phyloP scores from a whole-genome alignment of 345 rosid species.

The Stellera chamaejasme region DNA sequence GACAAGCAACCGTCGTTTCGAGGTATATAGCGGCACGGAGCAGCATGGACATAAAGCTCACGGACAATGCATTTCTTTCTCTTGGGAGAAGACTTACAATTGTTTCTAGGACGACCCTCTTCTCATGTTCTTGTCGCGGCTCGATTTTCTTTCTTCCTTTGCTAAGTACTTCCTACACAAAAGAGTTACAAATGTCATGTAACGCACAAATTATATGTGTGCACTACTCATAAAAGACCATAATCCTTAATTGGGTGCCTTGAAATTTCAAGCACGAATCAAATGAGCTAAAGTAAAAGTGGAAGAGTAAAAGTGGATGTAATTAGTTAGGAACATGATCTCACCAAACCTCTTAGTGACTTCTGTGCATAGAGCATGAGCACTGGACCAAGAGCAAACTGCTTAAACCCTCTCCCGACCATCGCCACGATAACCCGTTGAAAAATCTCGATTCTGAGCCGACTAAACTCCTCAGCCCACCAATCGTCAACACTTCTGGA shows the following conservation, averaged over 20 bases:
- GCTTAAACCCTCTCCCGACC: constrained; percentile 83
- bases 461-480: constrained; percentile 93
- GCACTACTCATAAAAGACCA: too few relatives aligned
- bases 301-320: neutral
- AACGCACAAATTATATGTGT: too few relatives aligned
- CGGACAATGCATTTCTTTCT: constrained; percentile 72
- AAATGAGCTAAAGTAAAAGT: constrained; percentile 1
- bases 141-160: constrained; percentile 77
- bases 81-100: constrained; percentile 84
- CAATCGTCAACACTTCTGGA: constrained; percentile 59
- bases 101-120: constrained; percentile 82
- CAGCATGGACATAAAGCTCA: constrained; percentile 86
- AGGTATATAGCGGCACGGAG: constrained; percentile 80
- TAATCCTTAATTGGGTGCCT: neutral
- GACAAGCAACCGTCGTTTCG: constrained; percentile 88
- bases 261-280: constrained; percentile 3
- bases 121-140: constrained; percentile 69
- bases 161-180: constrained; percentile 68
- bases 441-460: constrained; percentile 71
- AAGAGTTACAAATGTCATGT: neutral
- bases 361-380: constrained; percentile 95
- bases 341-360: constrained; percentile 93
- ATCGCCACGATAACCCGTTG: constrained; percentile 76
- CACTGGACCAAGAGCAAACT: constrained; percentile 78
- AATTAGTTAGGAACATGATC: constrained; percentile 23